Evolutionary conservation across 495 filamentous ascomycete species (phyloP), one percentile per base, ranked within the genome.

Genomic region (Hypomontagnella monticulosa): DNA sequence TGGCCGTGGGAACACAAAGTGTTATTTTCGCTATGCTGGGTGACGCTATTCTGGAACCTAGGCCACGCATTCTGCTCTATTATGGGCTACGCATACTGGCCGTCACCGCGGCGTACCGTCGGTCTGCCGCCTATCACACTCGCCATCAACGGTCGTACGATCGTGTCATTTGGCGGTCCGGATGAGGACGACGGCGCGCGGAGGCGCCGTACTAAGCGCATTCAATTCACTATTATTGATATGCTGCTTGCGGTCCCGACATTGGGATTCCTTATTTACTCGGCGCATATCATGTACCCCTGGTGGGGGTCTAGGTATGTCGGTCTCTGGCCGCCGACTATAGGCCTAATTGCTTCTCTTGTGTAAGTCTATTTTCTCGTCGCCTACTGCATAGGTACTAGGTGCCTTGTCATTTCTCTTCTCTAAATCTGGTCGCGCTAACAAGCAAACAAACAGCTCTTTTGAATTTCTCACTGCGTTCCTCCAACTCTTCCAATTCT

Each of bases 1-100:
- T 71, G 69, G 69, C 69, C 69, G 15, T 71, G 69, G 69, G 65
- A 71, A 55, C 61, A 71, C 20, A 71, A 71, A 54, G 61, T 71
- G 18, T 54, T 71, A 15, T 71, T 71, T 43, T 63, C 65, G 14
- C 34, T 71, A 9, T 69, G 65, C 51, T 71, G 69, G 69, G 20
- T 69, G 16, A 40, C 43, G 30, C 18, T 71, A n/a, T 65, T 65
- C 40, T 71, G 69, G 69, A 71, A 71, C 53, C 53, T 69, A 20
- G 55, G 61, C 11, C 69, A 71, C 27, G 61, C 46, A 11, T 19
- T 61, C 4, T 63, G 55, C 32, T 65, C 60, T 19, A 41, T 71
- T 6, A 37, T 71, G 9, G 69, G 69, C 12, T 71, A 71, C 49
- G 60, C 64, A 14, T 71, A 65, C 43, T 71, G 69, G 69, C 69